Conservation (phyloP, 2,329 filamentous ascomycete species). For the Trichophaea hybrida region DNA sequence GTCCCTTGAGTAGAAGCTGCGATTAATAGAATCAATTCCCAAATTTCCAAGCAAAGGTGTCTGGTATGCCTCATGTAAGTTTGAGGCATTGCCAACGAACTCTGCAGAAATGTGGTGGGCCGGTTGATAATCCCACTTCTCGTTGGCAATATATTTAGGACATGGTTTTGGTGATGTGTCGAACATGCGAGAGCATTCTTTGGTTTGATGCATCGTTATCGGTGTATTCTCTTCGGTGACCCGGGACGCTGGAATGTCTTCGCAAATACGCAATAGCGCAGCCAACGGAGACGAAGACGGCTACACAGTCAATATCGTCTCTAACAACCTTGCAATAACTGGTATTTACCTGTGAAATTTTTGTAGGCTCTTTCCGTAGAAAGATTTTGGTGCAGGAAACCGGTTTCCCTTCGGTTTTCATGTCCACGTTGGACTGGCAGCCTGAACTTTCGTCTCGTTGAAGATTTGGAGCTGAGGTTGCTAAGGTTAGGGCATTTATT, state of each 20-base stretch:
- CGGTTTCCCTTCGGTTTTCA: not conserved
- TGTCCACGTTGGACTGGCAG: not conserved
- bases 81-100: conserved; percentile 1
- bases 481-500: not conserved
- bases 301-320: not conserved
- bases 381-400: not conserved
- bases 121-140: not conserved
- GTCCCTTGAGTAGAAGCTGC: not conserved
- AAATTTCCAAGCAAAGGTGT: conserved; percentile 1
- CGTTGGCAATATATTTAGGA: not conserved
- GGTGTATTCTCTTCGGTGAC: not conserved
- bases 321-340: not conserved
- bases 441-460: not conserved
- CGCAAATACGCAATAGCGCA: conserved; percentile 16
- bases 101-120: not conserved
- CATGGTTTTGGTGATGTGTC: not conserved
- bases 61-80: not conserved
- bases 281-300: conserved; percentile 14
- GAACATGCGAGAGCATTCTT: not conserved
- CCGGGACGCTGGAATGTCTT: conserved; percentile 1
- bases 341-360: not conserved
- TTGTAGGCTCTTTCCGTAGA: not conserved
- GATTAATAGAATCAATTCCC: not conserved
- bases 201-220: not conserved
- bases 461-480: not conserved